These are phyloP conservation scores for Pseudevernia furfuracea DNA, from an alignment of 495 filamentous ascomycete species.

Conservation along the genomic window DNA sequence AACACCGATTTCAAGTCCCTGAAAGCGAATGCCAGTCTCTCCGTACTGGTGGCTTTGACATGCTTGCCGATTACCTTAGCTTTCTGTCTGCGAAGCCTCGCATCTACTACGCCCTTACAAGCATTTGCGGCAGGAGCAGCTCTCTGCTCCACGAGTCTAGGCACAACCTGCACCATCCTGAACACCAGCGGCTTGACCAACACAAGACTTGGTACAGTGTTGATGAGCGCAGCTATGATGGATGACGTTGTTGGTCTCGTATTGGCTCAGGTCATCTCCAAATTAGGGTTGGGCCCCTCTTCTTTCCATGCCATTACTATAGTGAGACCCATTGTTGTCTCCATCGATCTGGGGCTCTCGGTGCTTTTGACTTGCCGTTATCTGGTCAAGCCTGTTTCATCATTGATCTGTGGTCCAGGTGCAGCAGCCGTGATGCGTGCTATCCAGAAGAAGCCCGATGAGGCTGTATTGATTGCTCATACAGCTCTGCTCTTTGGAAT, in stretches of 20 bases:
- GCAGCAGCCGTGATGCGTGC: background rate
- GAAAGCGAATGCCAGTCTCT: constrained; percentile 52
- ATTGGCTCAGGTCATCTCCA: constrained; percentile 61
- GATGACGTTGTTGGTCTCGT: constrained; percentile 79
- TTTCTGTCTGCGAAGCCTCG: constrained; percentile 46
- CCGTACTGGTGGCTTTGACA: constrained; percentile 51
- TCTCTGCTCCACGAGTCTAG: constrained; percentile 66
- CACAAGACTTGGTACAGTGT: constrained; percentile 61
- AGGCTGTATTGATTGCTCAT: constrained; percentile 37
- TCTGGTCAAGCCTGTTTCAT: constrained; percentile 32
- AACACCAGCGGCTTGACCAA: constrained; percentile 45
- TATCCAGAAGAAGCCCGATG: constrained; percentile 9
- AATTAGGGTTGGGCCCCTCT: constrained; percentile 34
- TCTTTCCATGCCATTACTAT: constrained; percentile 40
- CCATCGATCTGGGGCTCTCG: constrained; percentile 46
- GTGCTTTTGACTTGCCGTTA: constrained; percentile 42
- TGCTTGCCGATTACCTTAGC: constrained; percentile 58
- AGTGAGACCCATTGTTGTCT: constrained; percentile 52
- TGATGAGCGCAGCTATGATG: constrained; percentile 68
- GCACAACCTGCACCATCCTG: constrained; percentile 72
- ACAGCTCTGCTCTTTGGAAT: constrained; percentile 44
- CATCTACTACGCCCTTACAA: constrained; percentile 42
- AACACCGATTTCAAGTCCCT: constrained; percentile 54
- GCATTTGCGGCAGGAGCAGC: constrained; percentile 71
- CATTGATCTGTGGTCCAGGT: background rate